Evolutionary conservation across 2,329 filamentous ascomycete species (phyloP).

Genomic region (Ophiosphaerella herpotricha): DNA sequence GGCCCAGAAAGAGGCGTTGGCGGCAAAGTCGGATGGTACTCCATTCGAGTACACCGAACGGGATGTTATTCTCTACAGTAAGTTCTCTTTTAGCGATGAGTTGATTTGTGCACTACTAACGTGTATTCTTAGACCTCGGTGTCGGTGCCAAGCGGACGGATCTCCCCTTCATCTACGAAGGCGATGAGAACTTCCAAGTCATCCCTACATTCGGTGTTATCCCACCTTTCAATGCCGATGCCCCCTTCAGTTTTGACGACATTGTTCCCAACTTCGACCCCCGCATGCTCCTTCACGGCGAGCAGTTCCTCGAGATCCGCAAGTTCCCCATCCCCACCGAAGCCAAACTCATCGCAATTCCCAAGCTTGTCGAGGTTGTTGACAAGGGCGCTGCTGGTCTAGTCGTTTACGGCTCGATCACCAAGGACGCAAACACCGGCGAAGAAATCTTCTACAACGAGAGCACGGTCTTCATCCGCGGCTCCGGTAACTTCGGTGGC

Average conservation of each 20-base stretch:
- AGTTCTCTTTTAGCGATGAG: constrained; percentile 12
- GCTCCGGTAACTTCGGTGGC: constrained; percentile 88
- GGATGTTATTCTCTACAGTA: constrained; percentile 87
- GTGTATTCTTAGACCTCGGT: constrained; percentile 65
- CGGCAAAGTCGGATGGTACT: constrained; percentile 71
- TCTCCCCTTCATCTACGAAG: constrained; percentile 86
- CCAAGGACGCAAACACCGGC: constrained; percentile 80
- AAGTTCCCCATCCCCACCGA: constrained; percentile 90
- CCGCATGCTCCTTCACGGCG: constrained; percentile 98
- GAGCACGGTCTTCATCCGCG: constrained; percentile 87
- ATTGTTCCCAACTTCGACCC: constrained; percentile 95
- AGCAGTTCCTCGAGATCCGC: constrained; percentile 95
- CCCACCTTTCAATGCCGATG: constrained; percentile 83
- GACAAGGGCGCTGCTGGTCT: constrained; percentile 94
- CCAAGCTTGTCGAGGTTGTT: constrained; percentile 86
- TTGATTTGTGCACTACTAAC: constrained; percentile 19
- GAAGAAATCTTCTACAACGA: constrained; percentile 98
- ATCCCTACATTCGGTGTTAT: constrained; percentile 96
- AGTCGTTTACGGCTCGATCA: constrained; percentile 78
- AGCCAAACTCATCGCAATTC: constrained; percentile 74
- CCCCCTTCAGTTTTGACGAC: constrained; percentile 78
- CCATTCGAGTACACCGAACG: constrained; percentile 83
- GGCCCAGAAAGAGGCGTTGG: constrained; percentile 77
- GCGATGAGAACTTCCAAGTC: constrained; percentile 87
- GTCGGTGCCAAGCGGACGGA: constrained; percentile 90